Evolutionary conservation across 768 basidiomycete genomes (phyloP).

Genomic region (Sarcomyxa edulis): DNA sequence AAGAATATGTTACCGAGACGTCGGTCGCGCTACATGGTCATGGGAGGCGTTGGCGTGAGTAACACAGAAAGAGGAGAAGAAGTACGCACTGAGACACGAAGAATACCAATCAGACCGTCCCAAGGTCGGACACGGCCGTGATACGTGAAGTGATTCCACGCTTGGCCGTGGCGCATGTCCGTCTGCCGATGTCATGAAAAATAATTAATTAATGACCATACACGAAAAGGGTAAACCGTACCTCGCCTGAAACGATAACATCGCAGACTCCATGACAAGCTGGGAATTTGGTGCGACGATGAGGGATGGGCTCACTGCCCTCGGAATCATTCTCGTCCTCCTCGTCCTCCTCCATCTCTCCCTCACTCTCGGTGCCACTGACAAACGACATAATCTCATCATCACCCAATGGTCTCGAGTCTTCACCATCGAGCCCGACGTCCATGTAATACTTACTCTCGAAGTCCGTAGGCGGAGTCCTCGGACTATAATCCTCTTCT

Average conservation of each 20-base stretch:
- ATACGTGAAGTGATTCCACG: conserved; percentile 42
- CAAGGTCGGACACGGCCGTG: conserved; percentile 52
- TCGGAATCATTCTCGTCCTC: conserved; percentile 7
- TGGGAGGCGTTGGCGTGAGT: too few relatives aligned
- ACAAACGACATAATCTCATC: conserved; percentile 14
- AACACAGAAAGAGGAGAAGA: conserved; percentile 10
- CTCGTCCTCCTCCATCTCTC: conserved; percentile 19
- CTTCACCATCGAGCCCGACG: not conserved
- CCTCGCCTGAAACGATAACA: conserved; percentile 57
- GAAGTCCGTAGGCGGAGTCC: not conserved
- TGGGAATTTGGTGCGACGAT: conserved; percentile 11
- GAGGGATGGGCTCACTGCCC: conserved; percentile 10
- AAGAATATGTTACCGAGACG: conserved; percentile 40
- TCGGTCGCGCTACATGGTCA: conserved; percentile 11
- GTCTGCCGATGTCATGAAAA: too few relatives aligned
- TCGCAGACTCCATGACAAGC: conserved; percentile 54
- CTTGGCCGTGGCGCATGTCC: conserved; percentile 38
- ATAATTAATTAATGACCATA: not conserved
- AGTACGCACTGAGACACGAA: conserved; percentile 33
- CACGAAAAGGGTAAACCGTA: conserved; percentile 18
- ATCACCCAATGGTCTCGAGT: conserved; percentile 7
- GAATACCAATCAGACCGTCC: conserved; percentile 54
- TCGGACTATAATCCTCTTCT: not conserved
- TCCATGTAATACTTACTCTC: not conserved
- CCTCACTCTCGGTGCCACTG: conserved; percentile 18